Evolutionary conservation across 1,139 yeast species (phyloP).

Genomic region (Blastobotrys petasosporus): DNA sequence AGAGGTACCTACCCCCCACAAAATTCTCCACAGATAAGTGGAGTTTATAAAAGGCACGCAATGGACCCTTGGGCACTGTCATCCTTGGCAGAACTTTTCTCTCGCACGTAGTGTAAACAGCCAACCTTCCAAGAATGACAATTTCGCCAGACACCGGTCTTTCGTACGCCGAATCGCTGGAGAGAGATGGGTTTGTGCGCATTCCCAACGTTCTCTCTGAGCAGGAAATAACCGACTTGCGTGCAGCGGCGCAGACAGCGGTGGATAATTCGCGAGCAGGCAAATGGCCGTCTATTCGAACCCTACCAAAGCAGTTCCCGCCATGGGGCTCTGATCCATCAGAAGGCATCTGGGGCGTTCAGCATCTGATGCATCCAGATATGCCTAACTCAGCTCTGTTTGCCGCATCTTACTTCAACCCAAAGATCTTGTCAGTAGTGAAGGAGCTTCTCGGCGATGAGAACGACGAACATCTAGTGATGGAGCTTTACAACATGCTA

Average conservation of each 20-base stretch:
- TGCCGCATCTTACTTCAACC: conserved; percentile 14
- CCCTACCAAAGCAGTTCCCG: conserved; percentile 48
- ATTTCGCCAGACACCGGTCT: conserved; percentile 14
- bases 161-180: conserved; percentile 12
- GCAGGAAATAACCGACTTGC: conserved; percentile 40
- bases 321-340: conserved; percentile 53
- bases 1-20: no score
- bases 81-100: no score
- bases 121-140: no score
- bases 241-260: conserved; percentile 40
- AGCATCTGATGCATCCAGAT: conserved; percentile 48
- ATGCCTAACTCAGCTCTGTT: conserved; percentile 32
- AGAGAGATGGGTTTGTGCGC: conserved; percentile 41
- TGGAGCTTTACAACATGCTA: conserved; percentile 54
- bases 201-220: conserved; percentile 40
- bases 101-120: no score
- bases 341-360: conserved; percentile 55
- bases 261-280: conserved; percentile 46
- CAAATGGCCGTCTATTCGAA: conserved; percentile 48
- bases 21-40: no score
- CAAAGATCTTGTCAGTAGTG: conserved; percentile 9
- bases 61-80: no score
- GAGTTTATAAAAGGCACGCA: no score
- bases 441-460: conserved; percentile 34
- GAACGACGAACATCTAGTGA: conserved; percentile 39